Evolutionary conservation across 768 basidiomycete species (phyloP), one percentile per base, ranked within the genome.

Genomic region (Leccinum aurantiacum): DNA sequence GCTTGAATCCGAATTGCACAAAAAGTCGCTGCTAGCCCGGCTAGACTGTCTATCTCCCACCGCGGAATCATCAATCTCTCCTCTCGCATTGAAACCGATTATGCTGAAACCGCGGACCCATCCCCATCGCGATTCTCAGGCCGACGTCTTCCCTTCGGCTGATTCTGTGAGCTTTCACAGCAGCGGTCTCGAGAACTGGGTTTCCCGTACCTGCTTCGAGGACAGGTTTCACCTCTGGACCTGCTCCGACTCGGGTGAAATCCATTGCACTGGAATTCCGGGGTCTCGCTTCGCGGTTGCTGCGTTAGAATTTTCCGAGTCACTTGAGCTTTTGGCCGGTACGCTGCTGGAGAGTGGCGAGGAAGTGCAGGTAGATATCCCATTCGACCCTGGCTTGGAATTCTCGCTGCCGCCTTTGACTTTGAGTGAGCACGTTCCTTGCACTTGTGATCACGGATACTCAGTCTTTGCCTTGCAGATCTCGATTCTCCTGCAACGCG

Each of bases 191-290:
- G 80, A 79, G 47, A 80, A 75, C n/a, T 93, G 91, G 91, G 78
- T 84, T 61, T 76, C 79, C 38, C 86, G 90, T 4, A 86, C 88
- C 25, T 88, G 87, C 68, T 91, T 90, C 70, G 90, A 93, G 72
- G 89, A 92, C 58, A 79, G 89, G 33, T 75, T 82, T 62, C 73
- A 77, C 27, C 76, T 89, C 4, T 88, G 85, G 77, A 71, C 80
- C 13, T 77, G 78, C 4, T 68, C 73, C 24, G 77, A 77, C 19
- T 77, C 71, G 13, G 70, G 80, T 38, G 67, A 76, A 19, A 60
- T 76, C 37, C 70, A 72, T 17, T 62, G 69, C 52, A 63, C 68
- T 33, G 78, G 75, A 17, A 79, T 89, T 50, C 67, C 77, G 33
- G 81, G 85, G 54, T 75, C 80, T 17, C 71, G 78, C 31, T 71